Conservation (phyloP, 257 asterid species). For the Lithospermum erythrorhizon region DNA sequence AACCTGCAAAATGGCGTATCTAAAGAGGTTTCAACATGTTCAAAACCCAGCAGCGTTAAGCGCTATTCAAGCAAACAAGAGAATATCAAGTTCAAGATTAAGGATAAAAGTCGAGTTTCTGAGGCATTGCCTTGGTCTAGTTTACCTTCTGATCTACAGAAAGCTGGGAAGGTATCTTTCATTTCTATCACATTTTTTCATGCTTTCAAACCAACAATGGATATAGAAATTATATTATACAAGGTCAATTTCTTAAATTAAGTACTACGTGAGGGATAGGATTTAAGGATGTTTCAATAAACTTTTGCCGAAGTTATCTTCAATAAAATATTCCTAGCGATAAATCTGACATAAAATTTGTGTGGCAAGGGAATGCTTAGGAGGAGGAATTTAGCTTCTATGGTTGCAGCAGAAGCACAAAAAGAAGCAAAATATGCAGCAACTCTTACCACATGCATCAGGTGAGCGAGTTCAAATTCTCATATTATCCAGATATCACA, state of each 20-base stretch:
- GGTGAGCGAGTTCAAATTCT: constrained; percentile 24
- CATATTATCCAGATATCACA: neutral
- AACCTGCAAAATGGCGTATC: constrained; percentile 23
- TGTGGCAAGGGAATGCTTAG: constrained; percentile 45
- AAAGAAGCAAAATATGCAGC: constrained; percentile 67
- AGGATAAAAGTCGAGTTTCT: constrained; percentile 28
- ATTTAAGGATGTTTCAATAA: too few relatives aligned
- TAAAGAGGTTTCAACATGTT: constrained; percentile 16
- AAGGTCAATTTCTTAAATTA: too few relatives aligned
- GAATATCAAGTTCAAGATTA: constrained; percentile 16
- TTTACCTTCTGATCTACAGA: constrained; percentile 55
- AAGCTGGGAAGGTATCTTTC: constrained; percentile 54
- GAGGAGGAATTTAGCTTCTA: constrained; percentile 58
- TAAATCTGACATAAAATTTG: constrained; percentile 5
- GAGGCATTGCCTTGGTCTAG: constrained; percentile 54
- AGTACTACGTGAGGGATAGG: too few relatives aligned
- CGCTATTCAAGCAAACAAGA: constrained; percentile 39
- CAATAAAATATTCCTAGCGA: neutral
- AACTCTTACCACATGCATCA: constrained; percentile 62
- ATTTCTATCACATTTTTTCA: neutral
- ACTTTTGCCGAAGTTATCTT: neutral
- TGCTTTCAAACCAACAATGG: neutral
- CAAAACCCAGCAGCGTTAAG: constrained; percentile 26
- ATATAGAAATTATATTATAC: neutral
- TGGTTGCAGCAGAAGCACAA: constrained; percentile 73